Evolutionary conservation across 2,329 filamentous ascomycete species (phyloP), one percentile per base, ranked within the genome.

Genomic region (Venturia asperata): DNA sequence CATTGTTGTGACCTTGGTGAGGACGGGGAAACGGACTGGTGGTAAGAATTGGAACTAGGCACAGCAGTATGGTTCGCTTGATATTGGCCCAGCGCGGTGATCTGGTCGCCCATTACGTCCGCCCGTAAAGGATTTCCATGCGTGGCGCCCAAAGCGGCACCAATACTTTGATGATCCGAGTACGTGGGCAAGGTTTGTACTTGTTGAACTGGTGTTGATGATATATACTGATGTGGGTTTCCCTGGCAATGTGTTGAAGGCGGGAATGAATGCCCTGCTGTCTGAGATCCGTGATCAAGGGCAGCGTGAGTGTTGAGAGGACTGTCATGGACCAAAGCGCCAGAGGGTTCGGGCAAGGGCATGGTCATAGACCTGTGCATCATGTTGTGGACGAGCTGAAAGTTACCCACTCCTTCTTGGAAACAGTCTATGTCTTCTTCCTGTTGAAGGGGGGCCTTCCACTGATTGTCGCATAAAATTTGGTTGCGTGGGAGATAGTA

Each of bases 401-500:
- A 41, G 6, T 34, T 34, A 3, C 30, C 30, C 39, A 10, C 39
- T 41, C 39, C 39, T 15, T 41, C 60, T 19, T 43, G 60, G 21
- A 62, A 62, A n/a, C 11, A 15, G 39, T 62, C 60, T 10, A 62
- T 62, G 21, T 41, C 15, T 11, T 63, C 62, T 15, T 64, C 63
- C n/a, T 19, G 3, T 17, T 58, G 34, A 3, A 52, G 5, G 1
- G 19, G n/a, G 39, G 47, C 49, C 52, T 66, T 66, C 61, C 64
- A 66, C 5, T 34, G 34, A 24, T 65, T 34, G 10, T 10, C 21
- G 11, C 49, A 13, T 7, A 62, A 1, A 4, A 66, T 11, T 19
- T 66, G 61, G 15, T 64, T 13, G 19, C 64, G 58, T 39, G 61
- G 42, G 9, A 5, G 15, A 6, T 60, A 5, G 15, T 21, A 19